phyloP scores from a whole-genome alignment of 1,284 basidiomycete species.

The Irpex sp. region DNA sequence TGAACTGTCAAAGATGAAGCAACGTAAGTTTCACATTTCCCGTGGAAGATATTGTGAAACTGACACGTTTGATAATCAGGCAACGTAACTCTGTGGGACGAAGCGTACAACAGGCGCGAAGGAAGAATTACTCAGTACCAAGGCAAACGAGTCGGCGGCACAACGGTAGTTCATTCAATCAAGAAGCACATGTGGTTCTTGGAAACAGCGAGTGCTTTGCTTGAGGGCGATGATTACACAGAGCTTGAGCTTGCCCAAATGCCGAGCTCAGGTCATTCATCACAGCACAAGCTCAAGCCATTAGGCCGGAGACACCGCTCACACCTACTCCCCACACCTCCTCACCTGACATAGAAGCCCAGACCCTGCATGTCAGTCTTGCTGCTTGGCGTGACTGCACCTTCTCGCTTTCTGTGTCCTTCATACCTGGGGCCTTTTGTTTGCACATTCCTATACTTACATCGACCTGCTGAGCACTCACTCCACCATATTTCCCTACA shows the following conservation, averaged over 20 bases:
- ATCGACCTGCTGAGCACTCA: not conserved
- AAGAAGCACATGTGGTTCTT: constrained; percentile 97
- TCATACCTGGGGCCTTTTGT: not conserved
- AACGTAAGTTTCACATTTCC: constrained; percentile 5
- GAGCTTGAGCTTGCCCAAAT: constrained; percentile 27
- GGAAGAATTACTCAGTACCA: constrained; percentile 66
- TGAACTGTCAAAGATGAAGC: constrained; percentile 10
- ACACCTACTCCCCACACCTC: not conserved
- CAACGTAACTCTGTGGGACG: constrained; percentile 45
- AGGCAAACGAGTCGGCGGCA: constrained; percentile 79
- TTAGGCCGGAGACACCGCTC: not conserved
- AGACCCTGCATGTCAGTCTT: not conserved
- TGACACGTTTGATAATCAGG: constrained; percentile 31
- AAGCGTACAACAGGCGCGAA: constrained; percentile 71
- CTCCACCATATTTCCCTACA: not conserved
- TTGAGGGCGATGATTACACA: constrained; percentile 69
- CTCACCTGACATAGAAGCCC: not conserved
- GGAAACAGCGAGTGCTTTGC: constrained; percentile 86
- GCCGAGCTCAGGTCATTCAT: not conserved
- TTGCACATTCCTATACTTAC: not conserved
- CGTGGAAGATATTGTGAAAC: not conserved
- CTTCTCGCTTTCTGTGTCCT: not conserved
- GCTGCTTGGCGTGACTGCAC: not conserved
- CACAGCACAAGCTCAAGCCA: not conserved
- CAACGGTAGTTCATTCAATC: constrained; percentile 94